Evolutionary conservation across 495 filamentous ascomycete species (phyloP), one percentile per base, ranked within the genome.

Genomic region (Neurospora tetraspora): DNA sequence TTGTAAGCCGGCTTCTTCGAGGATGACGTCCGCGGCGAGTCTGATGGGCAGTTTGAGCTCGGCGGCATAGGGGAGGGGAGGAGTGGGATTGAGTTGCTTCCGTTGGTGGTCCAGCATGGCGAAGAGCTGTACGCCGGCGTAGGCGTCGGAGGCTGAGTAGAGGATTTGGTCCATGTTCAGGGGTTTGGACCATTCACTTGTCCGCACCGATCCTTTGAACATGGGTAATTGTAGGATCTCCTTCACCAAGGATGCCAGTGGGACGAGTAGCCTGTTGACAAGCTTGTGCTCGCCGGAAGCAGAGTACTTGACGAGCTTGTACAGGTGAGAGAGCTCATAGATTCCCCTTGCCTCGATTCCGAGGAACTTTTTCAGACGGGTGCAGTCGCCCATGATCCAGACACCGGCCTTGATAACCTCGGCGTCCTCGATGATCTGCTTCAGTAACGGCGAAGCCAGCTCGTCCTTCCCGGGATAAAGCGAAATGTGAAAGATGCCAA

Each of bases 81-180:
- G 94, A 3, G 82, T 82, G 18, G 93, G 93, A 43, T 88, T 77
- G 71, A 97, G 84, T 12, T 84, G 81, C 72, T 84, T 80, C 68
- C 94, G 82, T 71, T 92, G 90, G 43, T 86, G 78, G 76, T 97
- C 88, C 73, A 97, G 85, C 3, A 83, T 80, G 70, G 92, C 84
- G 78, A 87, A 96, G 37, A 97, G 85, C 76, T 91, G 89, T 20
- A 95, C 74, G 39, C 89, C 89, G 70, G 93, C 93, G 77, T 95
- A 97, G 3, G 93, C 89, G 78, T 97, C 94, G 1, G 89, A 88
- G 18, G 93, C 93, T 9, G 93, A 92, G 82, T 97, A 97, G 70
- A 87, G 80, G 42, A 94, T 88, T 76, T 97, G 94, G n/a, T 85
- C 76, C 76, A 88, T 82, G 53, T 81, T 82, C 40, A 97, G 81